These are phyloP conservation scores for Evernia prunastri DNA, from an alignment of 495 filamentous ascomycete species.

Conservation along the genomic window DNA sequence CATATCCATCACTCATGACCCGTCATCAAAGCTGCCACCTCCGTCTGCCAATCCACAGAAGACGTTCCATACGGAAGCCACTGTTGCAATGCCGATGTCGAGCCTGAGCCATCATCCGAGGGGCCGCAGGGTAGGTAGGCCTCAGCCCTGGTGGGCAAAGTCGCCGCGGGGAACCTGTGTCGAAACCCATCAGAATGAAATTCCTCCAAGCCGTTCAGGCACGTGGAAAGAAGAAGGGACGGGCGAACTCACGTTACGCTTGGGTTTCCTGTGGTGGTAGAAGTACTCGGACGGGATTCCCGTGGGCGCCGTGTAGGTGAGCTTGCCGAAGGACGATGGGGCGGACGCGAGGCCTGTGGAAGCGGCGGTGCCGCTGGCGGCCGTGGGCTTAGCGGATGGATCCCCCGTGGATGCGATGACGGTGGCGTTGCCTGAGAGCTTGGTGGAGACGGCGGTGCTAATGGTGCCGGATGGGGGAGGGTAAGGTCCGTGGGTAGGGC, in stretches of 20 bases:
- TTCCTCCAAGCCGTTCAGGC: neutral
- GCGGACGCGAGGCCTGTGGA: neutral
- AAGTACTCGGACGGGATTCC: slow-evolving; percentile 5
- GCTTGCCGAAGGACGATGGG: neutral
- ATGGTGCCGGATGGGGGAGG: slow-evolving; percentile 4
- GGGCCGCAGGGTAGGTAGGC: neutral
- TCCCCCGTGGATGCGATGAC: neutral
- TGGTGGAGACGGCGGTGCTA: neutral
- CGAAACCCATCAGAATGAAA: neutral
- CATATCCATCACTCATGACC: neutral
- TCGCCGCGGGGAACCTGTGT: neutral
- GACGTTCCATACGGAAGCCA: neutral
- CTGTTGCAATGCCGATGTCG: neutral
- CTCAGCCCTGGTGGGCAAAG: neutral
- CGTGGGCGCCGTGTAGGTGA: neutral
- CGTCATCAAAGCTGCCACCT: neutral
- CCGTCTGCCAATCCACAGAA: neutral
- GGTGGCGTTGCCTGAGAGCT: too few species aligned
- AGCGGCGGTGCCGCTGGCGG: neutral
- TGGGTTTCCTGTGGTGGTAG: slow-evolving; percentile 3
- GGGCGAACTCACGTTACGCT: neutral
- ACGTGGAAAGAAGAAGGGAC: neutral
- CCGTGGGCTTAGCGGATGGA: neutral
- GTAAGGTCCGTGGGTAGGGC: slow-evolving; percentile 1
- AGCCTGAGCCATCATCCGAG: neutral